These are phyloP conservation scores for Plasmodium vivax DNA, from an alignment of 169 alveolate genomes.

Conservation along the genomic window DNA sequence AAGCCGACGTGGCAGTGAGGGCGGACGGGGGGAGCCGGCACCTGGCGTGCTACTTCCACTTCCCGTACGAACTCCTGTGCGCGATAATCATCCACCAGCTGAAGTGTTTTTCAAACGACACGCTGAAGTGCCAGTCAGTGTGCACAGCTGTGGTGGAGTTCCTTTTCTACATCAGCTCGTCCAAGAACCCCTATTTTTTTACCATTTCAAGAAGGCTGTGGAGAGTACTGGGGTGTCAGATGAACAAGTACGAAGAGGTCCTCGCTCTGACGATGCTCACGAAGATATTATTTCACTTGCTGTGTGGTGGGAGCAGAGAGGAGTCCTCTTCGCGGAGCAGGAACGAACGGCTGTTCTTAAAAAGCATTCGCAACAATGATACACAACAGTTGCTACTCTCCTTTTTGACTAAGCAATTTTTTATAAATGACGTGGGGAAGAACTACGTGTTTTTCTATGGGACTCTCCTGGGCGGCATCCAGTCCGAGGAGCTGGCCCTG, in stretches of 20 bases:
- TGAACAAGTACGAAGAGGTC: constrained; percentile 8
- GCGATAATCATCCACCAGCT: constrained; percentile 28
- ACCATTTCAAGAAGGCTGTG: constrained; percentile 29
- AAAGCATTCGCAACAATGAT: not conserved
- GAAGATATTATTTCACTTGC: constrained; percentile 24
- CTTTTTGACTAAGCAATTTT: constrained; percentile 54
- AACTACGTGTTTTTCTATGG: constrained; percentile 44
- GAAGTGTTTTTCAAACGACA: constrained; percentile 38
- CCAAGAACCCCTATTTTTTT: constrained; percentile 53
- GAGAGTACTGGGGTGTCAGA: constrained; percentile 1
- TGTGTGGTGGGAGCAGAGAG: not conserved
- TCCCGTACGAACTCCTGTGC: constrained; percentile 35
- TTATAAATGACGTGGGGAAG: constrained; percentile 35
- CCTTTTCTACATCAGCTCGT: constrained; percentile 62
- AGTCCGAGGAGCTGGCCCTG: constrained; percentile 11
- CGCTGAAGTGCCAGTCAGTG: constrained; percentile 15
- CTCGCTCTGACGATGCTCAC: not conserved
- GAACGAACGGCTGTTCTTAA: not conserved
- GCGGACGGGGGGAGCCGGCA: not conserved
- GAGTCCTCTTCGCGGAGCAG: not conserved
- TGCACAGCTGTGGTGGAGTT: constrained; percentile 26
- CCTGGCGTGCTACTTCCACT: constrained; percentile 12
- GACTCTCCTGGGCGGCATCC: constrained; percentile 5
- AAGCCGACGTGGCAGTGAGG: not conserved
- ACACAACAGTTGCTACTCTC: constrained; percentile 36